These are phyloP conservation scores for Copromyces sp. DNA, from an alignment of 495 filamentous ascomycete genomes.

Conservation along the genomic window DNA sequence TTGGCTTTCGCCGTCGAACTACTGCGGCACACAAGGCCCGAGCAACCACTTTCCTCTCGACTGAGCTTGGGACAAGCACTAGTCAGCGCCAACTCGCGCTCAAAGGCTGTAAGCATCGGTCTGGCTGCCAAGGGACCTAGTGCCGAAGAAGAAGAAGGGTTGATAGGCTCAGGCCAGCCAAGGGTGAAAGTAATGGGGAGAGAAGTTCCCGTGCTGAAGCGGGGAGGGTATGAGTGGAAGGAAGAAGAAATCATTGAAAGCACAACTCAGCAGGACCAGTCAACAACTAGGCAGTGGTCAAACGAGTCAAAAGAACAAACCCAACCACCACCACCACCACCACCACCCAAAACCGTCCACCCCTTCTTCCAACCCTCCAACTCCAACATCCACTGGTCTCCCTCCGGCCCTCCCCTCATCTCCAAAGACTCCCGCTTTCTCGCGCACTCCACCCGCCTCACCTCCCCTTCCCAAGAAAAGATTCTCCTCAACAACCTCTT, in stretches of 20 bases:
- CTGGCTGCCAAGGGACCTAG: slow-evolving; percentile 50
- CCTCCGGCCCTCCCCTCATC: slow-evolving; percentile 30
- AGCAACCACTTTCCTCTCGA: slow-evolving; percentile 71
- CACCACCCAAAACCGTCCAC: slow-evolving; percentile 2
- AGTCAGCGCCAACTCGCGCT: slow-evolving; percentile 64
- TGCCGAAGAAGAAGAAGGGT: slow-evolving; percentile 60
- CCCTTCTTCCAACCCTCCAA: slow-evolving; percentile 5
- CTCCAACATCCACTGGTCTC: slow-evolving; percentile 22
- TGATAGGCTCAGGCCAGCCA: slow-evolving; percentile 61
- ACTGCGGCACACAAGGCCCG: slow-evolving; percentile 68
- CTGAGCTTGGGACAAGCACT: slow-evolving; percentile 71
- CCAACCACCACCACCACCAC: neutral
- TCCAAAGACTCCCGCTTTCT: slow-evolving; percentile 42
- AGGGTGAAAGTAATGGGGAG: slow-evolving; percentile 58
- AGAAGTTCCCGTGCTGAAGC: slow-evolving; percentile 60
- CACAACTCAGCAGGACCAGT: neutral
- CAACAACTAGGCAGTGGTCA: neutral
- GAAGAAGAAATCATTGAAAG: slow-evolving; percentile 22
- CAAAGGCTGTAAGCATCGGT: slow-evolving; percentile 64
- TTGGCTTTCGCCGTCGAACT: slow-evolving; percentile 69
- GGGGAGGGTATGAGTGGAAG: slow-evolving; percentile 64
- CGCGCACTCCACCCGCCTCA: slow-evolving; percentile 35
- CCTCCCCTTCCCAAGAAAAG: slow-evolving; percentile 24
- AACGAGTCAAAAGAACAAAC: neutral
- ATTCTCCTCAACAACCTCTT: slow-evolving; percentile 31